Evolutionary conservation across 2,329 filamentous ascomycete genomes (phyloP), one percentile per base, ranked within the genome.

Genomic region (Colletotrichum sojae): DNA sequence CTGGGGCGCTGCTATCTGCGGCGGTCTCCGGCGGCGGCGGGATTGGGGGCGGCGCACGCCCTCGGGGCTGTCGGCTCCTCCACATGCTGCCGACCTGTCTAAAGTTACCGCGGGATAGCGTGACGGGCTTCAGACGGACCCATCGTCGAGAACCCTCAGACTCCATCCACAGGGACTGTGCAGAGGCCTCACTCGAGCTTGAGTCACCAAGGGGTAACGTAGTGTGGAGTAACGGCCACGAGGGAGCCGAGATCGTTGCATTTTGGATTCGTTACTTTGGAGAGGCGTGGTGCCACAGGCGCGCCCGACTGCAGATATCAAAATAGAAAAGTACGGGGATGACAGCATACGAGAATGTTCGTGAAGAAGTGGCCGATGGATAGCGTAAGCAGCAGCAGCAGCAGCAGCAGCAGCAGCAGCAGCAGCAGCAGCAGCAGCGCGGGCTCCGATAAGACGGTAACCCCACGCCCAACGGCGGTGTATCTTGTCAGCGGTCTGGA

Each of bases 281-380:
- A 36, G 31, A 36, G 53, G 52, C 39, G 53, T 53, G 52, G 45
- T 64, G 65, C 45, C 60, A 40, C 46, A 31, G 36, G 15, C 52
- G n/a, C 31, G 31, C 9, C 31, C 61, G 13, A 12, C 46, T 22
- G 40, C 52, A 8, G 18, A n/a, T 43, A 22, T 22, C 52, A 67
- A 67, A 67, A 63, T 67, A 67, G 64, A 51, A 57, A 46, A 43
- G 18, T 31, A 12, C 12, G 46, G 46, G 45, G 58, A 67, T 62
- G 64, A 57, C 59, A 63, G 55, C 58, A 57, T 57, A 46, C 64
- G 64, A 57, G 63, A 63, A 52, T 16, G 18, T 55, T 53, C 46
- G 40, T 46, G 40, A 31, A 46, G 43, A 43, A 43, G 2, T 56
- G 39, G 31, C 31, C 31, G 31, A 18, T 31, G 49, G 49, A 52